Evolutionary conservation across 2,329 filamentous ascomycete species (phyloP), one percentile per base, ranked within the genome.

Genomic region (Sclerotinia borealis): DNA sequence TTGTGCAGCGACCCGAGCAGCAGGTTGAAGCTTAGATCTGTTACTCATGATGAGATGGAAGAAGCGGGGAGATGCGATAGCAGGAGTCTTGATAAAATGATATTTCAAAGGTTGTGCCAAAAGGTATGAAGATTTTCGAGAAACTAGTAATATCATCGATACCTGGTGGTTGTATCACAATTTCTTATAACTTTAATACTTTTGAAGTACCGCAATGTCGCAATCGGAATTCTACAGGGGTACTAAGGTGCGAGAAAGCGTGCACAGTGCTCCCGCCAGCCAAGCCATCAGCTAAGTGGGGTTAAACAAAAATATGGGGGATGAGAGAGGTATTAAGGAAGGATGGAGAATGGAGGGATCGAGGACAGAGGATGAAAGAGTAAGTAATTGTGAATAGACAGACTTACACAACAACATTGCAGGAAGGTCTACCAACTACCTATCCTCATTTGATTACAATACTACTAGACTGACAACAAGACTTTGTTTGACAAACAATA

Each of bases 1-100:
- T 74, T 80, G 80, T 22, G 78, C 78, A 51, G 82, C 80, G 31
- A 85, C 83, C 63, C 83, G 75, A 31, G 74, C 75, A 25, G 83
- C 83, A 5, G 83, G 83, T 73, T 80, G 81, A 73, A 84, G 68
- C 61, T 73, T 69, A 43, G 65, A 67, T 52, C 67, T 69, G 25
- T 52, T 66, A 58, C 64, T 66, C 73, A 74, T 74, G 29, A 70
- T 72, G 65, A 65, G 65, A 58, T 66, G 64, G 64, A 67, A 68
- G 64, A 66, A 67, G 64, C 68, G 63, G 51, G 37, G 41, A 41
- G 50, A 22, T 31, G 47, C 15, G 8, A 45, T 31, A 27, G 51
- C n/a, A 36, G 50, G 29, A 17, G 19, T 41, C 36, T 56, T 62
- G 51, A 56, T 19, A 19, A 58, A 49, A 25, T 55, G 50, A 3